Base-by-base conservation (phyloP, 1,139 yeast species). In the Debaryomyces coudertii region DNA sequence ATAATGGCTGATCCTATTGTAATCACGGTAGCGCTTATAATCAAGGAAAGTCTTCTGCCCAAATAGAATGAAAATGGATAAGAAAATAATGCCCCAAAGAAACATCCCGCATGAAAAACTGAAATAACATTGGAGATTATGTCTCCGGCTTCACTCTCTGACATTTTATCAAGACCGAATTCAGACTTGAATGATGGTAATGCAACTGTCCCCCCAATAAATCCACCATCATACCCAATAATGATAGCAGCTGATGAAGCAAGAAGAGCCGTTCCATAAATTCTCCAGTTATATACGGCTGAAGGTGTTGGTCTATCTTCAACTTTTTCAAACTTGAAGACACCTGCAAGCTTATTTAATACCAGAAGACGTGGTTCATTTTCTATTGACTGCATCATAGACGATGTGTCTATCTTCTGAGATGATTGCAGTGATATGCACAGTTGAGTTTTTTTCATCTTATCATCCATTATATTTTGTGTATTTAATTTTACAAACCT, bases 61-160 rank as follows among this genome's bases (percentile, higher is more conserved):
- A 58, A 63, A 47, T 68, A 70, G 53, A 61, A 66, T 8, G 73
- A 62, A 42, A 61, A 64, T 3, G 76, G 76, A 47, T 73, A 73
- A 7, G 76, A 69, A 35, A 70, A 55, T 41, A 73, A 57, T 1
- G 77, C 74, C 5, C 78, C 78, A 49, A 71, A 72, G 52, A 73
- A 72, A 47, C 76, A 68, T 7, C 76, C 78, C 22, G 70, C 76
- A 51, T 72, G 77, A 60, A 73, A 72, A 24, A 71, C 73, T 1
- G 76, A 69, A 35, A 73, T 70, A 35, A 73, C 65, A 51, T 73
- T 73, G 28, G 77, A 63, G n/a, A 38, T 28, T 54, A 57, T 54
- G 28, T 22, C 24, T 9, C 23, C 30, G 7, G 41, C 41, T 20
- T 38, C 25, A 22, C 18, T 18, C 7, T 28, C 18, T 18, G 24